Base-by-base conservation (phyloP, 1,284 basidiomycete species). In the Boletus holoroseus region DNA sequence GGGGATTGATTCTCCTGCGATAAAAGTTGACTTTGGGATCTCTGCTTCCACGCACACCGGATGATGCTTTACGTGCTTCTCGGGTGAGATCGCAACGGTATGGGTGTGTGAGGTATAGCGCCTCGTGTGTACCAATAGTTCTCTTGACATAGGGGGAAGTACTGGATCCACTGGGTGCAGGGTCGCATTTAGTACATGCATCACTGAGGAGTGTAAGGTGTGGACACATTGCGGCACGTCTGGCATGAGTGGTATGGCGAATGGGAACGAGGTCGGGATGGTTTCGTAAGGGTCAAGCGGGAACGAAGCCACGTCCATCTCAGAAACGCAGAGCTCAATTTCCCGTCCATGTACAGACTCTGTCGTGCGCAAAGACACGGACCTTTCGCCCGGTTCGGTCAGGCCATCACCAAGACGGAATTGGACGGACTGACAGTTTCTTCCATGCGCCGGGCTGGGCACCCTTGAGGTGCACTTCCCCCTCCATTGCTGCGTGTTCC, bases 401-500 rank as follows among this genome's bases (percentile, higher is more conserved):
- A 57, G 51, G 36, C 34, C 7, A 24, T 44, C 47, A 43, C 15
- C 38, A 37, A 39, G 38, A 46, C 51, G 56, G 51, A 49, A 20
- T 37, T 22, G 26, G 44, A 35, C 13, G 35, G 44, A 66, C 58
- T 59, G 52, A 88, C 88, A 89, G 71, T 73, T 79, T 80, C 54
- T 74, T 70, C 83, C 86, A 91, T 47, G 67, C 69, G 54, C 71
- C 72, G 35, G 73, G 68, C 43, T 76, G 74, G 34, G 75, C 74
- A 49, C 80, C 84, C 66, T 91, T 91, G 55, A 91, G 74, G 63
- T 88, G 88, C 30, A 91, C 71, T 66, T 91, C 88, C 47, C 88
- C 88, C 65, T 91, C 88, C 50, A 91, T 79, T 13, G 88, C 83
- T 20, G 88, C 85, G 46, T 74, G 76, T 67, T 91, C 88, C 39